phyloP scores from a whole-genome alignment of 257 asterid species.

The Forsythia viridissima region DNA sequence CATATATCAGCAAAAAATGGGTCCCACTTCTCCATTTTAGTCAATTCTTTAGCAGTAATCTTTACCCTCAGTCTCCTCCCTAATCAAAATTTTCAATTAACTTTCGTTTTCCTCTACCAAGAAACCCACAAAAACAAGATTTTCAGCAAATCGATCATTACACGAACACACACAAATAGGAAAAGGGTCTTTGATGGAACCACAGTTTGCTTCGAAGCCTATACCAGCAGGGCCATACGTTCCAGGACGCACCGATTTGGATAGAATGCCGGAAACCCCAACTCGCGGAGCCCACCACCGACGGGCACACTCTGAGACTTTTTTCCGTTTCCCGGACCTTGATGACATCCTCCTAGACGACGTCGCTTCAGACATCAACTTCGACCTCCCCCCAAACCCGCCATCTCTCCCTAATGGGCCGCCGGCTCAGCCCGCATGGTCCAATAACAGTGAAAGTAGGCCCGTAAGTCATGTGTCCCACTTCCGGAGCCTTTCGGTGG shows the following conservation, averaged over 20 bases:
- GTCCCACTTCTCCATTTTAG: conserved; percentile 28
- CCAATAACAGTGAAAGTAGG: conserved; percentile 27
- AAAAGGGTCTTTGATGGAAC: conserved; percentile 49
- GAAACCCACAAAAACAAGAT: not conserved
- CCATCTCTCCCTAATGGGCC: conserved; percentile 38
- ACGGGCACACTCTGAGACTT: conserved; percentile 85
- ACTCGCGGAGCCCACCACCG: conserved; percentile 73
- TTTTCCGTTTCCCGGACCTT: conserved; percentile 74
- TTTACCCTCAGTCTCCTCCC: not conserved
- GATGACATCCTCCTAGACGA: conserved; percentile 73
- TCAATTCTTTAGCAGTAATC: conserved; percentile 19
- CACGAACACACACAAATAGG: not conserved
- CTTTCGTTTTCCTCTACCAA: not conserved
- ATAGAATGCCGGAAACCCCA: conserved; percentile 80
- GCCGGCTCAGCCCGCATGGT: conserved; percentile 37
- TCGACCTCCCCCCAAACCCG: conserved; percentile 35
- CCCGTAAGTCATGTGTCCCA: conserved; percentile 38
- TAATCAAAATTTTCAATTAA: not conserved
- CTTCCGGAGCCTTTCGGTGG: conserved; percentile 78
- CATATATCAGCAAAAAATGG: conserved; percentile 14
- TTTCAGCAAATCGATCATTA: not conserved
- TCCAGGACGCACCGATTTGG: conserved; percentile 53
- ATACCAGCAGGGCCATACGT: conserved; percentile 32
- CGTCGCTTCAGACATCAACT: conserved; percentile 54
- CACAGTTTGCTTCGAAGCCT: conserved; percentile 56